Evolutionary conservation across 2,329 filamentous ascomycete genomes (phyloP), one percentile per base, ranked within the genome.

Genomic region (Lomentospora prolificans): DNA sequence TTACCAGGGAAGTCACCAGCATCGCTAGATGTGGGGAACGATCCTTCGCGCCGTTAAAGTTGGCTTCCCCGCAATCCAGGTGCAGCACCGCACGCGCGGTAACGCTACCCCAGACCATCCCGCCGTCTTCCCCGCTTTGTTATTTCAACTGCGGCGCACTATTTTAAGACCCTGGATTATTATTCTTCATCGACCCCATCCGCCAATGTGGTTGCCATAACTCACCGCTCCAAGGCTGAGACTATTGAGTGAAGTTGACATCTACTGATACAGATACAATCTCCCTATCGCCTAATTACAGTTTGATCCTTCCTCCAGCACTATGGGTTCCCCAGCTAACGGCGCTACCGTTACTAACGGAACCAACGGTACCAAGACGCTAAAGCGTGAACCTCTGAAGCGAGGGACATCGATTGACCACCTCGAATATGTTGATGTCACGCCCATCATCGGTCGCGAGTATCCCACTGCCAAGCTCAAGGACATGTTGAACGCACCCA

Each of bases 361-460:
- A 3, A 31, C 50, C 12, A 31, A 51, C 14, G 30, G 25, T 22
- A 4, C 44, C 44, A 41, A 53, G 36, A 22, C 24, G 8, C 36
- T 53, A 4, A 48, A 36, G 25, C 46, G 30, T 24, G 55, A 56
- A 53, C 69, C 69, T 2, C 57, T 71, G 12, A 67, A 66, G 57
- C 63, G 64, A 19, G 69, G 66, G 3, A 72, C 73, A 2, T 65
- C 64, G 3, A 64, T 78, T 0, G 71, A 76, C 36, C 61, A 67
- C 27, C 77, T 73, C 59, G 61, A 73, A 33, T 72, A 69, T 3
- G 72, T 74, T 53, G 78, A 81, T 55, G 65, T 75, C 4, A 81
- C 79, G 0, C 79, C 79, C 0, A 69, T 75, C 17, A 81, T 82
- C 46, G 80, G 79, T 1, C 74, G 75, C 14, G 80, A 83, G 62